phyloP scores from a whole-genome alignment of 305 asterid species.

The Coffea humblotiana region DNA sequence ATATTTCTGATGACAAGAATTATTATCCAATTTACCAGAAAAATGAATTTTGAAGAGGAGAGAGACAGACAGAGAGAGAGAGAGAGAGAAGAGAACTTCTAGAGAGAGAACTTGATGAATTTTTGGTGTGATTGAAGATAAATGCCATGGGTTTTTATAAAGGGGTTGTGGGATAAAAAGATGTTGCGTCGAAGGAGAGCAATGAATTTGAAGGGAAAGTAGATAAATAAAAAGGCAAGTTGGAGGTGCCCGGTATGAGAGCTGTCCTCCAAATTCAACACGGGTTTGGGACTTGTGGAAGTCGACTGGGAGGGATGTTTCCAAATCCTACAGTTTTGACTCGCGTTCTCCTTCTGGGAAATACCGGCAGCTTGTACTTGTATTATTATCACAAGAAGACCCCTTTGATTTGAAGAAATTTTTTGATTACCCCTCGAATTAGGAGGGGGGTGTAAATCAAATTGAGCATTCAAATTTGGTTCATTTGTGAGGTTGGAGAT shows the following conservation, averaged over 20 bases:
- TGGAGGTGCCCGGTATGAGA: background rate
- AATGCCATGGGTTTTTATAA: background rate
- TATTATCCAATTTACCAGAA: background rate
- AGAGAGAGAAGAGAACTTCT: background rate
- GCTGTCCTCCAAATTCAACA: background rate
- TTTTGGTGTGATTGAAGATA: background rate
- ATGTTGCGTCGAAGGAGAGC: constrained; percentile 14
- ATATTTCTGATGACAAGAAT: background rate
- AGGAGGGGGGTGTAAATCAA: background rate
- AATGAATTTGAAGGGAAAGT: background rate
- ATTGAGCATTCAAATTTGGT: background rate
- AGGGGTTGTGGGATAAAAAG: background rate
- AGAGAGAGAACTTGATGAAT: too few species aligned
- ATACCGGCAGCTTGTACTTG: background rate
- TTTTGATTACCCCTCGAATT: background rate
- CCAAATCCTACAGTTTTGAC: background rate
- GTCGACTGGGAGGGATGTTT: background rate
- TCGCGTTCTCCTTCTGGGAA: background rate
- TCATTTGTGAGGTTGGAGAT: too few species aligned
- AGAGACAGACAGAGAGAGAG: too few species aligned
- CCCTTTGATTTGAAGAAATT: background rate
- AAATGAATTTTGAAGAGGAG: background rate
- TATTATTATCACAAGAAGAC: background rate
- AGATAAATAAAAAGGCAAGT: background rate
- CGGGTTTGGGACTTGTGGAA: background rate